These are phyloP conservation scores for Suhomyces kunorum DNA, from an alignment of 1,139 yeast species.

Conservation along the genomic window DNA sequence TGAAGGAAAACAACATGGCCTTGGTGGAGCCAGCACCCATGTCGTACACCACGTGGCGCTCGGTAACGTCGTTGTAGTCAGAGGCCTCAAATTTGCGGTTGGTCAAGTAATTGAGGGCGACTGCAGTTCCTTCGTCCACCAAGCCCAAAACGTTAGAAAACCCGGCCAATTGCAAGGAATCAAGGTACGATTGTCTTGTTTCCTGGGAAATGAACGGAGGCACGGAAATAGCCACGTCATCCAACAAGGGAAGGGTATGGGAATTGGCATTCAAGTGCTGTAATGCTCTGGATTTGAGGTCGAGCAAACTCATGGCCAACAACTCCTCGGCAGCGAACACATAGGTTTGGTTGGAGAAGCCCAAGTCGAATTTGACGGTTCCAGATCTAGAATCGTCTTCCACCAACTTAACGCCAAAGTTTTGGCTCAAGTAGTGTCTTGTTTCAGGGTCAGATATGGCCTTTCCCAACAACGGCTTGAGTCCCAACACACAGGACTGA, in stretches of 20 bases:
- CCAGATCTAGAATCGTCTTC: constrained; percentile 42
- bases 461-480: constrained; percentile 73
- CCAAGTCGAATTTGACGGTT: constrained; percentile 58
- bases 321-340: constrained; percentile 66
- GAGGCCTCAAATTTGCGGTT: constrained; percentile 43
- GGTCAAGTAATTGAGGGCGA: constrained; percentile 74
- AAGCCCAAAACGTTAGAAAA: constrained; percentile 60
- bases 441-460: constrained; percentile 50
- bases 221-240: constrained; percentile 72
- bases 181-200: constrained; percentile 71
- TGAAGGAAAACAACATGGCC: constrained; percentile 75
- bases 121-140: constrained; percentile 89
- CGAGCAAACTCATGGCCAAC: constrained; percentile 77
- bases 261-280: constrained; percentile 37
- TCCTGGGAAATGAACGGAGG: constrained; percentile 70
- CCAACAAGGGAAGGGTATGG: constrained; percentile 34
- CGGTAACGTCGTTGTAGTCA: constrained; percentile 40
- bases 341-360: constrained; percentile 43
- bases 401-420: constrained; percentile 62
- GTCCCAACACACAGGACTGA: constrained; percentile 60
- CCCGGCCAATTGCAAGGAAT: constrained; percentile 73
- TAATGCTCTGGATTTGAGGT: constrained; percentile 66
- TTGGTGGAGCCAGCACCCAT: constrained; percentile 92
- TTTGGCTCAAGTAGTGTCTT: constrained; percentile 47
- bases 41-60: constrained; percentile 77